phyloP scores from a whole-genome alignment of 768 basidiomycete species.

The Mycena olivaceomarginata region DNA sequence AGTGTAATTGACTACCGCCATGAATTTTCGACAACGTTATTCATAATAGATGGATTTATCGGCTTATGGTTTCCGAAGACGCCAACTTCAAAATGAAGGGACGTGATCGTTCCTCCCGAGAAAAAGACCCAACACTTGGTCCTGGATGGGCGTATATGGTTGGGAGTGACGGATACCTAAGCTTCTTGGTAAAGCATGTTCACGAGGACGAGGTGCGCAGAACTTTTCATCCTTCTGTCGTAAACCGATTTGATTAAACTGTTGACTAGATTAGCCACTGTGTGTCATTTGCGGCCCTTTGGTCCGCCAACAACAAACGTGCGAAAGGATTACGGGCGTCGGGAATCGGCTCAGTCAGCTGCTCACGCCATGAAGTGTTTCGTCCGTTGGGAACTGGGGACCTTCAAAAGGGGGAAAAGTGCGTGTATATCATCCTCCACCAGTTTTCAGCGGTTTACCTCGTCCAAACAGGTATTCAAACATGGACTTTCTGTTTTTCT shows the following conservation, averaged over 20 bases:
- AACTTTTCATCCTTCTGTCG: neutral
- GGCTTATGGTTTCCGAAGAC: conserved; percentile 35
- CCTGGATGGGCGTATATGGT: conserved; percentile 19
- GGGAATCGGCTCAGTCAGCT: conserved; percentile 45
- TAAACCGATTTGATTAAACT: too few relatives aligned
- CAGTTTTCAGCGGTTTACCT: too few relatives aligned
- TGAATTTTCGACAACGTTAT: too few relatives aligned
- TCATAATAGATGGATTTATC: conserved; percentile 34
- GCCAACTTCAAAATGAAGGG: conserved; percentile 43
- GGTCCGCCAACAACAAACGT: too few relatives aligned
- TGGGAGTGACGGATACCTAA: conserved; percentile 25
- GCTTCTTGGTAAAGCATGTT: neutral
- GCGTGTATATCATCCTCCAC: too few relatives aligned
- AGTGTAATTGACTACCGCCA: too few relatives aligned
- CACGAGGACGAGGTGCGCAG: conserved; percentile 5
- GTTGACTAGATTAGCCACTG: too few relatives aligned
- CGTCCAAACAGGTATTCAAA: too few relatives aligned
- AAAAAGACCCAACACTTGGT: conserved; percentile 30
- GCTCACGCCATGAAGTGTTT: conserved; percentile 40
- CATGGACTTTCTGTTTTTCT: too few relatives aligned
- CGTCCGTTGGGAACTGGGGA: conserved; percentile 15
- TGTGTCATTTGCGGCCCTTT: too few relatives aligned
- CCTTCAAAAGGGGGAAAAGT: neutral
- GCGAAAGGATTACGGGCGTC: conserved; percentile 17
- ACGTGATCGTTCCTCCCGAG: conserved; percentile 5